A percentile compares a stretch with the other conserved stretches of the same genome.
Evolutionary conservation across 805 yeast genomes (phyloP).

Genomic region (Sugiyamaella marilandica): DNA sequence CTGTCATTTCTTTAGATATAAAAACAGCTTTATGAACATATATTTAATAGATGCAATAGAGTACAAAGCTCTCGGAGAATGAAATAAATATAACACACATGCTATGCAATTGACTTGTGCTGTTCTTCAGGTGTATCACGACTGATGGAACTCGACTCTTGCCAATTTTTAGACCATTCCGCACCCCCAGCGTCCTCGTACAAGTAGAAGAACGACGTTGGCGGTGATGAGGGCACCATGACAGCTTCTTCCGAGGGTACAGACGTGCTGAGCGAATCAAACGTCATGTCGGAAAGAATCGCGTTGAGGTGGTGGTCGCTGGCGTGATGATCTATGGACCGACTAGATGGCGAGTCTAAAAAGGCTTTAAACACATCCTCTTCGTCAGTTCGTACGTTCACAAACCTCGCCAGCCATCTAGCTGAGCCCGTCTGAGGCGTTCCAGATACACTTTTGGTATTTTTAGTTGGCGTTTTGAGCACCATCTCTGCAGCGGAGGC

Average conservation of each 20-base stretch:
- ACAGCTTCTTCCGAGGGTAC: not conserved
- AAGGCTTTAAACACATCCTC: conserved; percentile 20
- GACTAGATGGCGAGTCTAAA: conserved; percentile 16
- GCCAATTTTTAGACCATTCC: not conserved
- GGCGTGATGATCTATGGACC: not conserved
- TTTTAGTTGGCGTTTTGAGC: conserved; percentile 17
- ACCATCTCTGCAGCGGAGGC: not conserved
- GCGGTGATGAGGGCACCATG: conserved; percentile 16
- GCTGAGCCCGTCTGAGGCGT: not conserved
- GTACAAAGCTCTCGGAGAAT: not conserved
- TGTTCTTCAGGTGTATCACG: not conserved
- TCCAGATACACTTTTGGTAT: not conserved
- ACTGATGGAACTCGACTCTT: not conserved
- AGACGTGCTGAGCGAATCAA: conserved; percentile 3
- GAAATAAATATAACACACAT: not conserved
- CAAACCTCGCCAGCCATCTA: conserved; percentile 17
- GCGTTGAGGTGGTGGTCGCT: conserved; percentile 5
- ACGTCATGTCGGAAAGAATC: conserved; percentile 9
- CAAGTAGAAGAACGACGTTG: conserved; percentile 12
- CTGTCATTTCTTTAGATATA: no score
- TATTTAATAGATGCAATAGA: no score
- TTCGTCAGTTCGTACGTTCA: conserved; percentile 15
- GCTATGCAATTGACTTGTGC: not conserved
- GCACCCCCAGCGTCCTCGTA: conserved; percentile 6
- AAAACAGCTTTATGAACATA: no score